These are phyloP conservation scores for Jaminaea rosea DNA, from an alignment of 1,284 basidiomycete species.

Conservation along the genomic window DNA sequence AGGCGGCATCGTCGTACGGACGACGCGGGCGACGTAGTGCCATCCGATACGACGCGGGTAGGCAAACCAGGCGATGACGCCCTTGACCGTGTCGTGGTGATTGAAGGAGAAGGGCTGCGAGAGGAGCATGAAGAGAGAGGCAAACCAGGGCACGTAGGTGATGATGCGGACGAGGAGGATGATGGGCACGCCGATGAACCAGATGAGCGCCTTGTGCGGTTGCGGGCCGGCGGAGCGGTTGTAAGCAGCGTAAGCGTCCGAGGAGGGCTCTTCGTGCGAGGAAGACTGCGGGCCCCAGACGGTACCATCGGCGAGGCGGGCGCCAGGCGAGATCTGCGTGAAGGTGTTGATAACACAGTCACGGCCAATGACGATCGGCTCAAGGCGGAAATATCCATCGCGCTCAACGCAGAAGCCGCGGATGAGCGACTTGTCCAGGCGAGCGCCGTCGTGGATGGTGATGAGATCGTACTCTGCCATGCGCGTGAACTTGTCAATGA, in stretches of 20 bases:
- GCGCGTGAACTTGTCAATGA: constrained; percentile 41
- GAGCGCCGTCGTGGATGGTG: constrained; percentile 45
- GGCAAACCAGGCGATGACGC: constrained; percentile 46
- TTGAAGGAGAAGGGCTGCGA: constrained; percentile 43
- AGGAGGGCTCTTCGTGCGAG: constrained; percentile 44
- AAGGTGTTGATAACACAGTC: constrained; percentile 47
- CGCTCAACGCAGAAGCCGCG: constrained; percentile 47
- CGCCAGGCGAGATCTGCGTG: constrained; percentile 46
- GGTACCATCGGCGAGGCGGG: constrained; percentile 43
- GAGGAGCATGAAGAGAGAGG: constrained; percentile 44
- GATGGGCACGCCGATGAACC: constrained; percentile 40
- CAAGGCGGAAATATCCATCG: constrained; percentile 45
- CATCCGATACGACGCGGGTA: constrained; percentile 44
- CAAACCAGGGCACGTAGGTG: constrained; percentile 46
- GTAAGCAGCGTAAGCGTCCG: constrained; percentile 45
- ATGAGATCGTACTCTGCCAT: constrained; percentile 44
- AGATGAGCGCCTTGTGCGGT: constrained; percentile 36
- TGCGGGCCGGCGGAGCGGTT: constrained; percentile 37
- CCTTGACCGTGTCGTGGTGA: constrained; percentile 43
- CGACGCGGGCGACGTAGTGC: constrained; percentile 45
- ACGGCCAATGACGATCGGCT: constrained; percentile 45
- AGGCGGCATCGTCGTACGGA: constrained; percentile 44
- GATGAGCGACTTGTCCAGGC: constrained; percentile 44
- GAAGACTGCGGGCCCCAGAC: constrained; percentile 46
- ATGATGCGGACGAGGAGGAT: constrained; percentile 30